These are phyloP conservation scores for Diaporthe sp. DNA, from an alignment of 2,329 filamentous ascomycete species.

Conservation along the genomic window DNA sequence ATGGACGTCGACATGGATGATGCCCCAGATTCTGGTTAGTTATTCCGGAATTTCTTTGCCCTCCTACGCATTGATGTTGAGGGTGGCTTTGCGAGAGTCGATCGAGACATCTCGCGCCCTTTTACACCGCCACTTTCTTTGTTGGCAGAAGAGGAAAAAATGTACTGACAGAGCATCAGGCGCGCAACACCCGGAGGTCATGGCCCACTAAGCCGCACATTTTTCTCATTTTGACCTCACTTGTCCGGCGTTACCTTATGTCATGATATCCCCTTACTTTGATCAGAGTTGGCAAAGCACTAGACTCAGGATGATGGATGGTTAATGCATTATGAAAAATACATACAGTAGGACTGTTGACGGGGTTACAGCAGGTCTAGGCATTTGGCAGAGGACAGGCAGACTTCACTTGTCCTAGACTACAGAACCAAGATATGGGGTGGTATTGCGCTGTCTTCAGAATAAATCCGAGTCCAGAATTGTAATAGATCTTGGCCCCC, in stretches of 20 bases:
- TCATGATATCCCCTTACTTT: constrained; percentile 40
- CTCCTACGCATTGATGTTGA: neutral
- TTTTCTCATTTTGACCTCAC: constrained; percentile 28
- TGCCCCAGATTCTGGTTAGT: constrained; percentile 35
- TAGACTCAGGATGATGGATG: constrained; percentile 36
- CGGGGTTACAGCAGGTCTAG: constrained; percentile 9
- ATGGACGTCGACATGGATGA: constrained; percentile 53
- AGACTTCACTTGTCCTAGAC: constrained; percentile 15
- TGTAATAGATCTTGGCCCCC: neutral
- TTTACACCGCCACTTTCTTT: neutral
- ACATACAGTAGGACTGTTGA: constrained; percentile 22
- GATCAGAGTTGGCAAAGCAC: constrained; percentile 31
- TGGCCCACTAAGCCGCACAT: constrained; percentile 37
- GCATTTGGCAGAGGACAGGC: constrained; percentile 4
- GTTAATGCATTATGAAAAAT: constrained; percentile 35
- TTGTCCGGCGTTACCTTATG: constrained; percentile 39
- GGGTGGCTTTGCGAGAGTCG: neutral
- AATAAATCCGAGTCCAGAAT: neutral
- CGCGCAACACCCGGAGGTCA: constrained; percentile 36
- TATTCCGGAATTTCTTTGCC: neutral
- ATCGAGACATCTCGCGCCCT: neutral
- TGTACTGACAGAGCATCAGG: constrained; percentile 24
- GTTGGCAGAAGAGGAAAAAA: neutral
- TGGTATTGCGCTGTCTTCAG: neutral
- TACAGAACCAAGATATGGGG: constrained; percentile 4